These are phyloP conservation scores for Phlyctochytrium planicorne DNA, from an alignment of 192 early-diverging fungal genomes.

Conservation along the genomic window DNA sequence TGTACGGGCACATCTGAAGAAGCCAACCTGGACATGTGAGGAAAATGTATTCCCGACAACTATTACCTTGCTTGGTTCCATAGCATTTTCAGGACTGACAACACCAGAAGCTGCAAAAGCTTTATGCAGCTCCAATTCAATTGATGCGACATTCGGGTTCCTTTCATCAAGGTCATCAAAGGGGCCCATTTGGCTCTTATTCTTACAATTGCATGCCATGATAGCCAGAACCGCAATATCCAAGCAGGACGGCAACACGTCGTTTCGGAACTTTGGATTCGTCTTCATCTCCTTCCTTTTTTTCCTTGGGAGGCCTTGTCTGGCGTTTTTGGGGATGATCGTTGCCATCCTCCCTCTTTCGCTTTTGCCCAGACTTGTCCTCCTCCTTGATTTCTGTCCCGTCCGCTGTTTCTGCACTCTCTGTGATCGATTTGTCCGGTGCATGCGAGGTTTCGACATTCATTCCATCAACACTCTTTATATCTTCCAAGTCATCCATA, in stretches of 20 bases:
- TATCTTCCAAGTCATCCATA: too few species aligned
- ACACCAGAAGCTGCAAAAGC: slow-evolving; percentile 78
- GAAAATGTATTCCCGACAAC: too few species aligned
- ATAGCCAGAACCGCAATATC: slow-evolving; percentile 94
- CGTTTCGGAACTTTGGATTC: slow-evolving; percentile 67
- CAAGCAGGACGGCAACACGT: slow-evolving; percentile 85
- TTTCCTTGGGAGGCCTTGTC: neutral
- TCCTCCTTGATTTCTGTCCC: neutral
- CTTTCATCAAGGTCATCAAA: slow-evolving; percentile 33
- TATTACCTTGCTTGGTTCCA: slow-evolving; percentile 70
- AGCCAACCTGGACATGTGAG: slow-evolving; percentile 58
- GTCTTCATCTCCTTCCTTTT: neutral
- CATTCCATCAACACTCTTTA: too few species aligned
- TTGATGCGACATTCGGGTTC: slow-evolving; percentile 67
- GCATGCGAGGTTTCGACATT: too few species aligned
- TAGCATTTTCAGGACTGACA: slow-evolving; percentile 83
- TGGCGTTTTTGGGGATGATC: too few species aligned
- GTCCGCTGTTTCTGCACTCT: neutral
- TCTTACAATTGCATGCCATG: slow-evolving; percentile 93
- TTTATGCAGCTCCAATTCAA: slow-evolving; percentile 89
- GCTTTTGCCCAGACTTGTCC: neutral
- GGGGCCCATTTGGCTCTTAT: neutral
- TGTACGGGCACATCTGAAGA: slow-evolving; percentile 90
- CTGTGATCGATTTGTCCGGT: too few species aligned
- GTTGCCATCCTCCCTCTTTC: neutral